These are phyloP conservation scores for Mucor indicus DNA, from an alignment of 371 early-diverging fungal species.

Conservation along the genomic window DNA sequence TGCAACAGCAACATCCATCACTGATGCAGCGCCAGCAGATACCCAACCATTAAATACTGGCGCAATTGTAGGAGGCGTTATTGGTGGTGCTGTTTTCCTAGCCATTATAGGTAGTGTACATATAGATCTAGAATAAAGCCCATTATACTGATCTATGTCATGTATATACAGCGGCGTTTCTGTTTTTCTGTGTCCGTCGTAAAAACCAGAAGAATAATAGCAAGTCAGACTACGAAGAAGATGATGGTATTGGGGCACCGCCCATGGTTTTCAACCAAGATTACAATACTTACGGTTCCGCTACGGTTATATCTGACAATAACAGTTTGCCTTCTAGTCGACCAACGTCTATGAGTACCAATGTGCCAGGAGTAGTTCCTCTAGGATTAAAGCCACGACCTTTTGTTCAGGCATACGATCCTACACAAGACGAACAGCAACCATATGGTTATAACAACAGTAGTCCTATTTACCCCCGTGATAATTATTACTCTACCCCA, in stretches of 20 bases:
- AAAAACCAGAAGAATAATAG: not conserved
- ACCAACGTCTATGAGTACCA: too few relatives aligned
- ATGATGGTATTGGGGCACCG: conserved; percentile 2
- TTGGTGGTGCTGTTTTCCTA: conserved; percentile 16
- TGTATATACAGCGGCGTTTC: not conserved
- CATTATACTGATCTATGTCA: too few relatives aligned
- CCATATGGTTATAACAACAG: not conserved
- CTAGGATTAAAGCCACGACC: conserved; percentile 15
- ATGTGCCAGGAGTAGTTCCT: too few relatives aligned
- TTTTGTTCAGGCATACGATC: conserved; percentile 20
- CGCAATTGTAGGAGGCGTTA: conserved; percentile 23
- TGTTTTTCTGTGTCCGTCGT: conserved; percentile 2
- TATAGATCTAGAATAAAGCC: too few relatives aligned
- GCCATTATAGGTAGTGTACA: conserved; percentile 20
- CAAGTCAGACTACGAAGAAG: too few relatives aligned
- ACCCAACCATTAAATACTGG: conserved; percentile 1
- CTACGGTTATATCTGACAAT: too few relatives aligned
- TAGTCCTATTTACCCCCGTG: not conserved
- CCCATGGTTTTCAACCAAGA: conserved; percentile 9
- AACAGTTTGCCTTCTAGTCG: too few relatives aligned
- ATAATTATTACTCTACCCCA: conserved; percentile 9
- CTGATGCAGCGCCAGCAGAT: not conserved
- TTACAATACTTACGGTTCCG: not conserved
- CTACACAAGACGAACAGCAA: conserved; percentile 5
- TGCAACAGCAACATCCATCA: conserved; percentile 1